phyloP scores from a whole-genome alignment of 208 protist species.

The Trypanosoma cruzi region DNA sequence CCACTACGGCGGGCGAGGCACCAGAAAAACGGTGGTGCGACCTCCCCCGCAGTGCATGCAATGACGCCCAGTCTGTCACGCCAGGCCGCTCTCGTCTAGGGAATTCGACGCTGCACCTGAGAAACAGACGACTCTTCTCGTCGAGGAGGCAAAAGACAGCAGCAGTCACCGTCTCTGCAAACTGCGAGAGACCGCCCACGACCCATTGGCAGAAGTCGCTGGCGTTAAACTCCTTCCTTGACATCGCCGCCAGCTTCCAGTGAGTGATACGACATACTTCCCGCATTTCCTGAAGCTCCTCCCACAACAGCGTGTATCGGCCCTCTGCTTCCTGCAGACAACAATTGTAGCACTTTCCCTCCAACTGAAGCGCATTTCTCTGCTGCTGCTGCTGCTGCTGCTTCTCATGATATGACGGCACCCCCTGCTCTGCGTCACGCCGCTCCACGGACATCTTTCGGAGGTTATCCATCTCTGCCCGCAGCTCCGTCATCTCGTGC shows the following conservation, averaged over 20 bases:
- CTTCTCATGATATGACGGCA: neutral
- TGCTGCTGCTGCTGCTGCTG: constrained; percentile 1
- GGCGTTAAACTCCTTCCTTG: neutral
- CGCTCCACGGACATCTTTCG: neutral
- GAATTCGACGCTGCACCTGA: neutral
- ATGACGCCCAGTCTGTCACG: neutral
- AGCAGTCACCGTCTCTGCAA: neutral
- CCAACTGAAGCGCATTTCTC: neutral
- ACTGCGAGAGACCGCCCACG: neutral
- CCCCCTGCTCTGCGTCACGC: neutral
- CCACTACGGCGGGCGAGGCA: no score
- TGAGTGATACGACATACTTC: neutral
- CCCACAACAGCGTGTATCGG: constrained; percentile 10
- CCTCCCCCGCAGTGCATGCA: neutral
- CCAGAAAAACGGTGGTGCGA: neutral
- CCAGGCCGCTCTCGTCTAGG: neutral
- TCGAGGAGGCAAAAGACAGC: neutral
- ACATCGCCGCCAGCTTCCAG: neutral
- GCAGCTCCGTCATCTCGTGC: constrained; percentile 6
- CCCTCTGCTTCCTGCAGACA: constrained; percentile 4
- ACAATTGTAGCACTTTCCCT: neutral
- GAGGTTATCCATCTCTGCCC: neutral
- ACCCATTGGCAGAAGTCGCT: neutral
- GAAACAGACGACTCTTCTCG: neutral
- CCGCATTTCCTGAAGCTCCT: neutral